These are phyloP conservation scores for Peronosclerospora sorghi DNA, from an alignment of 352 stramenopile genomes.

Conservation along the genomic window DNA sequence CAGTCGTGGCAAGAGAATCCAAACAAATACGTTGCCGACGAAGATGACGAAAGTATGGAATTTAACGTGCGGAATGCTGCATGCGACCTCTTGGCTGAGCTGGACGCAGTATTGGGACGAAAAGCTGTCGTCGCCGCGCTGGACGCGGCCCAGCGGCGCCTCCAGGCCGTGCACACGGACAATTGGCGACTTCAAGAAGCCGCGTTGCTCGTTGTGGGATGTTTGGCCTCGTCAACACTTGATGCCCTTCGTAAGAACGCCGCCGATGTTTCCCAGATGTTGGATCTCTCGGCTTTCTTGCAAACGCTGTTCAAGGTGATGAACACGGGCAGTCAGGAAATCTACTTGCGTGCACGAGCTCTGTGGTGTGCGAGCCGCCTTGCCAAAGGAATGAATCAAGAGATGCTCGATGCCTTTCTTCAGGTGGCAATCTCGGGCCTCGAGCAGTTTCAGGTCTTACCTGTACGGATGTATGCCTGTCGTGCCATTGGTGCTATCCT, in stretches of 20 bases:
- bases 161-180: slow-evolving; percentile 30
- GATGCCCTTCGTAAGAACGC: slow-evolving; percentile 44
- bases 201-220: slow-evolving; percentile 58
- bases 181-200: slow-evolving; percentile 72
- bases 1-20: slow-evolving; percentile 67
- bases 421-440: slow-evolving; percentile 64
- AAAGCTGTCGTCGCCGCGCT: slow-evolving; percentile 49
- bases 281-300: slow-evolving; percentile 55
- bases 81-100: slow-evolving; percentile 46
- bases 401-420: slow-evolving; percentile 63
- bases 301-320: slow-evolving; percentile 73
- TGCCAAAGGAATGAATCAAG: slow-evolving; percentile 51
- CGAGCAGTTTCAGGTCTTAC: slow-evolving; percentile 56
- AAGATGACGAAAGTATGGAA: slow-evolving; percentile 73
- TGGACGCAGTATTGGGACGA: slow-evolving; percentile 51
- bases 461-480: slow-evolving; percentile 70
- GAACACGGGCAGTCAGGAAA: slow-evolving; percentile 47
- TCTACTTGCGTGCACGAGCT: slow-evolving; percentile 65
- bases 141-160: slow-evolving; percentile 47
- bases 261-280: slow-evolving; percentile 28
- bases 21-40: slow-evolving; percentile 78
- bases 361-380: slow-evolving; percentile 75
- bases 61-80: slow-evolving; percentile 71
- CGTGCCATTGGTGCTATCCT: slow-evolving; percentile 63
- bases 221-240: slow-evolving; percentile 44